phyloP scores from a whole-genome alignment of 139 green algal species.

The Gonium pectorale region DNA sequence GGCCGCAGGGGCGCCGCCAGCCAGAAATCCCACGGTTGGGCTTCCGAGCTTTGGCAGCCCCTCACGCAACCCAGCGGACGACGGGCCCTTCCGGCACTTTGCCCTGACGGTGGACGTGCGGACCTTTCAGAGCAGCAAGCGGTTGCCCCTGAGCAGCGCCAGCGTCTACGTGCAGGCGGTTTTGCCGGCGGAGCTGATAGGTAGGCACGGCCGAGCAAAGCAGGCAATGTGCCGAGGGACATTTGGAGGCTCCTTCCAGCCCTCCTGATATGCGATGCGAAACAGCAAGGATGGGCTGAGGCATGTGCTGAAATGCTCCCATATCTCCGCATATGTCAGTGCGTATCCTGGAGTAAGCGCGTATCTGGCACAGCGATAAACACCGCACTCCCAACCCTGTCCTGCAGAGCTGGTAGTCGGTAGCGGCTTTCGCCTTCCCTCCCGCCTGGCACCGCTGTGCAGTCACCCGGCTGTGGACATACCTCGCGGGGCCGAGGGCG shows the following conservation, averaged over 20 bases:
- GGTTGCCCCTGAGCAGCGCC: slow-evolving; percentile 63
- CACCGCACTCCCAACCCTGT: too few species aligned
- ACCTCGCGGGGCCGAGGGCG: slow-evolving; percentile 57
- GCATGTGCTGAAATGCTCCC: too few species aligned
- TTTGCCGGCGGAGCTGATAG: slow-evolving; percentile 58
- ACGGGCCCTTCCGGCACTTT: slow-evolving; percentile 61
- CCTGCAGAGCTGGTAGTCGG: slow-evolving; percentile 52
- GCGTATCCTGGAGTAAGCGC: too few species aligned
- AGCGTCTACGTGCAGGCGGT: slow-evolving; percentile 54
- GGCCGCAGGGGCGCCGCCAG: not conserved
- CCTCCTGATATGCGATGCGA: too few species aligned
- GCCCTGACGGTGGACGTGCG: slow-evolving; percentile 62
- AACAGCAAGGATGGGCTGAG: too few species aligned
- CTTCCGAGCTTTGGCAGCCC: slow-evolving; percentile 37
- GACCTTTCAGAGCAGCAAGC: slow-evolving; percentile 54
- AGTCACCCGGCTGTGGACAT: slow-evolving; percentile 65
- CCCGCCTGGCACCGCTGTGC: slow-evolving; percentile 52
- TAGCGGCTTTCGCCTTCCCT: slow-evolving; percentile 46
- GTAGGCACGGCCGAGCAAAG: too few species aligned
- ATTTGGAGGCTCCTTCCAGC: too few species aligned
- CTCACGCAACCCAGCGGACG: not conserved
- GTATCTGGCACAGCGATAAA: too few species aligned
- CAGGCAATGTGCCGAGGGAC: too few species aligned
- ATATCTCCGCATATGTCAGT: too few species aligned
- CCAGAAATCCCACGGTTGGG: not conserved